Conservation (phyloP, 805 yeast genomes). For the Candida adriatica region DNA sequence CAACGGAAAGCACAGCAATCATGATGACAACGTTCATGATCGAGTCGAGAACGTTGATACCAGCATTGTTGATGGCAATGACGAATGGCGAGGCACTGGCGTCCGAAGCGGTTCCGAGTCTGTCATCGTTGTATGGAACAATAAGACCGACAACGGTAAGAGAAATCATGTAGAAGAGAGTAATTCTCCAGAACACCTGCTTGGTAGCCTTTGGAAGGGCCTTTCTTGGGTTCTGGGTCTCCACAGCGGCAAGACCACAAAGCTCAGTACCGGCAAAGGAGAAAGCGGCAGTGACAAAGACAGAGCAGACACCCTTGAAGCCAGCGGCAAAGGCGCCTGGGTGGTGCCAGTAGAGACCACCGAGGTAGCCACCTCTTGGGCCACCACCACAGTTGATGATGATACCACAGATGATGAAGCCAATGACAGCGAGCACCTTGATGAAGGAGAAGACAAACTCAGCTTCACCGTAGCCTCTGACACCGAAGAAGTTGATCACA, state of each 20-base stretch:
- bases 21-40: slow-evolving; percentile 46
- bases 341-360: slow-evolving; percentile 46
- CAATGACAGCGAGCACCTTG: slow-evolving; percentile 60
- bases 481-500: slow-evolving; percentile 45
- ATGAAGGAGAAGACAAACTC: slow-evolving; percentile 57
- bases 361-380: slow-evolving; percentile 56
- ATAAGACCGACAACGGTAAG: slow-evolving; percentile 61
- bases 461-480: slow-evolving; percentile 46
- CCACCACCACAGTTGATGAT: slow-evolving; percentile 82
- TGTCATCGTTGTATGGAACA: slow-evolving; percentile 53
- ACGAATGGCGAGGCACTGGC: slow-evolving; percentile 53
- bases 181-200: slow-evolving; percentile 57
- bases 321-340: slow-evolving; percentile 60
- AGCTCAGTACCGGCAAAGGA: slow-evolving; percentile 83
- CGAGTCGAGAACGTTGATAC: slow-evolving; percentile 41
- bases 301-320: slow-evolving; percentile 43
- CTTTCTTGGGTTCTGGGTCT: slow-evolving; percentile 63
- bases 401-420: slow-evolving; percentile 65
- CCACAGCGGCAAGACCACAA: slow-evolving; percentile 76
- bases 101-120: slow-evolving; percentile 49
- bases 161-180: slow-evolving; percentile 56
- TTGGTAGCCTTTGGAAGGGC: slow-evolving; percentile 67
- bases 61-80: slow-evolving; percentile 46
- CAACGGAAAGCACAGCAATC: slow-evolving; percentile 48
- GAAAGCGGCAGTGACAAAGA: slow-evolving; percentile 61